Conservation (phyloP, 139 green algal species). For the Nannochloris sp. region DNA sequence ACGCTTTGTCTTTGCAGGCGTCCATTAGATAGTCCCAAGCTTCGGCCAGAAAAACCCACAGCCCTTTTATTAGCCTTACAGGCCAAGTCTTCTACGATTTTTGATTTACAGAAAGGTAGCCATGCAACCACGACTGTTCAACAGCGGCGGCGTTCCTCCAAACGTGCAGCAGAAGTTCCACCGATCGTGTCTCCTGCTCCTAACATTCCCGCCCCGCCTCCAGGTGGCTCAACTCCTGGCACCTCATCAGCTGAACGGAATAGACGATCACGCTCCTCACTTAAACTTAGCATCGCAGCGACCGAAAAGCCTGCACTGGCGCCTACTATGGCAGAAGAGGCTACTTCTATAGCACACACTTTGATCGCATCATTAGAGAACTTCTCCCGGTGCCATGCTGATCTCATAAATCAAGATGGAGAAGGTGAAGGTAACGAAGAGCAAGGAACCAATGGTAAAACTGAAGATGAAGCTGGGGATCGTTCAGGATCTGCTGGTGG, state of each 20-base stretch:
- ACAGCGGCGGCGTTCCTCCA: neutral
- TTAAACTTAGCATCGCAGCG: neutral
- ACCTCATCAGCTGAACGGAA: neutral
- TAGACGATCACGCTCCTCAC: neutral
- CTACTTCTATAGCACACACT: neutral
- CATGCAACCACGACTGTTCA: neutral
- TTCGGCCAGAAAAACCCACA: neutral
- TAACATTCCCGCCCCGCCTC: too few relatives aligned
- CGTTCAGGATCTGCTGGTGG: too few relatives aligned
- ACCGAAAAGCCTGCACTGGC: neutral
- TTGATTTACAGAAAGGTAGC: neutral
- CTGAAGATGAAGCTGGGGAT: neutral
- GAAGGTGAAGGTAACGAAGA: neutral
- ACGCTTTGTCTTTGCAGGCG: neutral
- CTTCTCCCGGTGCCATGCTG: neutral
- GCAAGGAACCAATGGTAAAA: neutral
- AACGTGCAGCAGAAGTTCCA: neutral
- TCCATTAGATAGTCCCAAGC: neutral
- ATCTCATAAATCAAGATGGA: neutral
- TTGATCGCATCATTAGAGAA: neutral
- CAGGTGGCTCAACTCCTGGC: neutral
- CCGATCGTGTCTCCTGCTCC: neutral
- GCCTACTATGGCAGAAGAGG: neutral
- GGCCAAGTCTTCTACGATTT: neutral
- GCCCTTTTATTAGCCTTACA: neutral